Evolutionary conservation across 2,329 filamentous ascomycete genomes (phyloP).

Genomic region (Periconia sp.): DNA sequence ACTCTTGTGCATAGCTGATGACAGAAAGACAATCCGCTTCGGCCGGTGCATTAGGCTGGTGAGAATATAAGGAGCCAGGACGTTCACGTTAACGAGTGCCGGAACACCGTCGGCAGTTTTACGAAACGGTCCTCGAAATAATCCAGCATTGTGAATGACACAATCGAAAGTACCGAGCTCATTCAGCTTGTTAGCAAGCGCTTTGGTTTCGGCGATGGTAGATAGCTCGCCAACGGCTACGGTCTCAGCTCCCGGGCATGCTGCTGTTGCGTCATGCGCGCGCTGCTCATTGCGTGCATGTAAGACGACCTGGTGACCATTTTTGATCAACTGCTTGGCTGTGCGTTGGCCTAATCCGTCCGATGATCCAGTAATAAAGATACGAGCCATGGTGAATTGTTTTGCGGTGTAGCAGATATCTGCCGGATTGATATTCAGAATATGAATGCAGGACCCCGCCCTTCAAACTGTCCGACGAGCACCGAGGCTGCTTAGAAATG

Average conservation of each 20-base stretch:
- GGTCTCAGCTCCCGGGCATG: conserved; percentile 54
- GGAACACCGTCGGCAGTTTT: conserved; percentile 53
- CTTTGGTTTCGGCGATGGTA: conserved; percentile 53
- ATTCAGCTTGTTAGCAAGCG: conserved; percentile 55
- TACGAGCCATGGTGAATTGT: conserved; percentile 43
- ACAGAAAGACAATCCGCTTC: conserved; percentile 56
- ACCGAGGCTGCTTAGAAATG: no score
- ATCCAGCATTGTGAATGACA: conserved; percentile 61
- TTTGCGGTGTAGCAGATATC: not conserved
- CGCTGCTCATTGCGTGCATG: conserved; percentile 60
- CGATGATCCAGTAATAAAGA: conserved; percentile 60
- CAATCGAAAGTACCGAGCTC: conserved; percentile 55
- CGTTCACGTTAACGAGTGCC: conserved; percentile 58
- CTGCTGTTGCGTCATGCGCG: conserved; percentile 51
- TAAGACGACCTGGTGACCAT: conserved; percentile 58
- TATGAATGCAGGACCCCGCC: no score
- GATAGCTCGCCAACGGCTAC: conserved; percentile 58
- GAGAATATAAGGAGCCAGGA: conserved; percentile 60
- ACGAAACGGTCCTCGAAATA: conserved; percentile 47
- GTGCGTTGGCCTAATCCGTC: conserved; percentile 55
- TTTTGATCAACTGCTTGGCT: conserved; percentile 52
- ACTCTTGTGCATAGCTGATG: conserved; percentile 53
- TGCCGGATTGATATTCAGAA: no score
- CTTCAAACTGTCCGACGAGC: no score
- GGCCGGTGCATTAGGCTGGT: conserved; percentile 54